Conservation (phyloP, 805 yeast genomes). For the Lachancea fermentati region DNA sequence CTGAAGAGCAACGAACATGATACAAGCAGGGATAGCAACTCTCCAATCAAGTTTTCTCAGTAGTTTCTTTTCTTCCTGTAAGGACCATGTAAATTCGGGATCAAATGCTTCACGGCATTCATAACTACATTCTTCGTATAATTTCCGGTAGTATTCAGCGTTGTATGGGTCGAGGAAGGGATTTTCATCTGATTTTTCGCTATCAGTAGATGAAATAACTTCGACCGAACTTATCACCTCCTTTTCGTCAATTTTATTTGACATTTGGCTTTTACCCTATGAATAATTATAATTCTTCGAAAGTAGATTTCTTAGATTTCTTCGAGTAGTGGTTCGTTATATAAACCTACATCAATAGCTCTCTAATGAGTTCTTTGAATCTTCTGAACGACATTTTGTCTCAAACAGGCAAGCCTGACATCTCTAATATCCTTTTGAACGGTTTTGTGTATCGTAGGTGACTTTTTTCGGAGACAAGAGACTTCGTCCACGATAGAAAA, state of each 20-base stretch:
- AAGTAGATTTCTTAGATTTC: too few species aligned
- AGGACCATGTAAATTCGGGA: slow-evolving; percentile 50
- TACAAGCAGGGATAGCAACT: slow-evolving; percentile 50
- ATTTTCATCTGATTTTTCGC: slow-evolving; percentile 4
- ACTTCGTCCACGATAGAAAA: too few species aligned
- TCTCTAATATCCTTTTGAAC: too few species aligned
- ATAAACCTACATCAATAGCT: too few species aligned
- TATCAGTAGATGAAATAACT: slow-evolving; percentile 1
- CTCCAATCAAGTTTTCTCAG: slow-evolving; percentile 47
- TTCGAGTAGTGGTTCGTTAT: too few species aligned
- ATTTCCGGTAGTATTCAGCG: slow-evolving; percentile 38
- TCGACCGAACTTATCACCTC: neutral
- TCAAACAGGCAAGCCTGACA: too few species aligned
- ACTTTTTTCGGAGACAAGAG: too few species aligned
- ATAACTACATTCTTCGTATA: slow-evolving; percentile 46
- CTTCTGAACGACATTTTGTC: too few species aligned
- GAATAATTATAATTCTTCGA: too few species aligned
- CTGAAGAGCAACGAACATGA: slow-evolving; percentile 53
- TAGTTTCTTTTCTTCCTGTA: slow-evolving; percentile 44
- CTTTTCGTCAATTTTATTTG: neutral
- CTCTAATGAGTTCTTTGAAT: too few species aligned
- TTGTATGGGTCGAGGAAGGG: slow-evolving; percentile 37
- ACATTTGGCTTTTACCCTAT: neutral
- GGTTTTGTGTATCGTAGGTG: too few species aligned
- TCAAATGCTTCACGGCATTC: slow-evolving; percentile 52